These are phyloP conservation scores for Colletotrichum incanum DNA, from an alignment of 2,329 filamentous ascomycete species.

Conservation along the genomic window DNA sequence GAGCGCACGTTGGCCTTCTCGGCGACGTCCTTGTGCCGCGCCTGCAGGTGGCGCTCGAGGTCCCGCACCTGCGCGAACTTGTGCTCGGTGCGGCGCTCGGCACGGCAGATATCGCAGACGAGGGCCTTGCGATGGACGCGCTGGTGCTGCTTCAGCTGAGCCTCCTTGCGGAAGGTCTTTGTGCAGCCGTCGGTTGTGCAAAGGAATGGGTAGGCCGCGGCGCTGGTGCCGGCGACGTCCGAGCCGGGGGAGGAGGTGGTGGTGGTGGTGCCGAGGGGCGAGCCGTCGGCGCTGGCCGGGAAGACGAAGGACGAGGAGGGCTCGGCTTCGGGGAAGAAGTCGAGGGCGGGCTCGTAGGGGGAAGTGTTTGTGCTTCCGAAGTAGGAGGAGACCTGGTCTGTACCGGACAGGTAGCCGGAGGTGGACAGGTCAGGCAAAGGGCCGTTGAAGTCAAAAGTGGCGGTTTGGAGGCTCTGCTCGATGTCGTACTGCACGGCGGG, in stretches of 20 bases:
- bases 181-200: constrained; percentile 42
- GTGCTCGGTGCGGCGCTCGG: constrained; percentile 41
- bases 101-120: constrained; percentile 42
- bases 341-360: constrained; percentile 34
- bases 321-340: constrained; percentile 32
- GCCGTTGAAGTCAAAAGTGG: constrained; percentile 31
- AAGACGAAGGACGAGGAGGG: constrained; percentile 4
- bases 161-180: constrained; percentile 44
- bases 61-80: constrained; percentile 45
- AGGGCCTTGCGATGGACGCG: constrained; percentile 44
- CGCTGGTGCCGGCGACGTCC: constrained; percentile 22
- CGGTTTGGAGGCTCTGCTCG: constrained; percentile 28
- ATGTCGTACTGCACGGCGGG: constrained; percentile 30
- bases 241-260: constrained; percentile 25
- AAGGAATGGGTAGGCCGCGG: constrained; percentile 19
- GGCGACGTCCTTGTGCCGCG: constrained; percentile 41
- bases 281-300: constrained; percentile 19
- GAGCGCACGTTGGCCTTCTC: constrained; percentile 40
- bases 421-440: constrained; percentile 35
- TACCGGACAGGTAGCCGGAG: constrained; percentile 33
- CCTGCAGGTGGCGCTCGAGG: constrained; percentile 45
- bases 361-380: constrained; percentile 38
- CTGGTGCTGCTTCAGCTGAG: constrained; percentile 45
- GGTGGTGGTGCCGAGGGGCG: constrained; percentile 18
- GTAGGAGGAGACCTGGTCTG: constrained; percentile 35